Percentiles rank a stretch among this genome's conserved stretches.
phyloP scores from a whole-genome alignment of 345 rosid genomes.

The Sapria himalayana region DNA sequence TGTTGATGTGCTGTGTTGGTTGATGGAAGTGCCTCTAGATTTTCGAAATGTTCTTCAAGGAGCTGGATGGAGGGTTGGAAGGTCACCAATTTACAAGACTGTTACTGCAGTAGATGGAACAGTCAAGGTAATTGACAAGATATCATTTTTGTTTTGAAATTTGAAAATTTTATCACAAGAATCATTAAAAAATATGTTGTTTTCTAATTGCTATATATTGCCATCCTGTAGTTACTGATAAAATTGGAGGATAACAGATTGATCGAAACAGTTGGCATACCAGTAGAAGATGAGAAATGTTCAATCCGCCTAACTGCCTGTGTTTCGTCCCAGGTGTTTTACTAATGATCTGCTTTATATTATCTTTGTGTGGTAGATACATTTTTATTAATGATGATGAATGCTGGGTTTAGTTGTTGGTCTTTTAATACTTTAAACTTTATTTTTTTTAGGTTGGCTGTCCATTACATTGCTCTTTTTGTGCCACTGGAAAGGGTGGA shows the following conservation, averaged over 20 bases:
- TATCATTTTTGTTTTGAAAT: too few species aligned
- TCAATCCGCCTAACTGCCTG: slow-evolving; percentile 81
- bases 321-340: slow-evolving; percentile 73
- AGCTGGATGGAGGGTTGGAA: slow-evolving; percentile 74
- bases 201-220: too few species aligned
- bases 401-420: not conserved
- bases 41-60: slow-evolving; percentile 62
- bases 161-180: too few species aligned
- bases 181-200: too few species aligned
- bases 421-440: slow-evolving; percentile 3
- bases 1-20: not conserved
- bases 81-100: slow-evolving; percentile 42
- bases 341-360: not conserved
- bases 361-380: not conserved
- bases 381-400: not conserved
- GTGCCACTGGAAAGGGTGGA: slow-evolving; percentile 98
- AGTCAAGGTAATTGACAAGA: slow-evolving; percentile 39
- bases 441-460: slow-evolving; percentile 91
- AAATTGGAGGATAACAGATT: slow-evolving; percentile 70
- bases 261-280: slow-evolving; percentile 97
- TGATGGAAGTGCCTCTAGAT: slow-evolving; percentile 47
- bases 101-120: slow-evolving; percentile 91
- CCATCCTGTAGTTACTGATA: slow-evolving; percentile 37
- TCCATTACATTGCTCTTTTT: slow-evolving; percentile 87
- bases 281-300: slow-evolving; percentile 62